These are phyloP conservation scores for Hypoxylon perforatum DNA, from an alignment of 495 filamentous ascomycete species.

Conservation along the genomic window DNA sequence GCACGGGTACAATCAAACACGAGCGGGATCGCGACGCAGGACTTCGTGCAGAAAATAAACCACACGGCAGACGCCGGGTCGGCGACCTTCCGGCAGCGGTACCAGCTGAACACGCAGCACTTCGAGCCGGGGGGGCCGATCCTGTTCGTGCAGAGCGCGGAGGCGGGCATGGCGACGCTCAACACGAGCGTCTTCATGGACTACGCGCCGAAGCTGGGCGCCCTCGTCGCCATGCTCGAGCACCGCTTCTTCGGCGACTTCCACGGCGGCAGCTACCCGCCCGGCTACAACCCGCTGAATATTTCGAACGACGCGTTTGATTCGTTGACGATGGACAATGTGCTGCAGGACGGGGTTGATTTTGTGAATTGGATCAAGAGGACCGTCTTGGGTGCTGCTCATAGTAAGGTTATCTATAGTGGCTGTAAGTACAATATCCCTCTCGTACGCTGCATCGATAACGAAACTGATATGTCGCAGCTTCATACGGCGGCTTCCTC, in stretches of 20 bases:
- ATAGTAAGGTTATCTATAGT: conserved; percentile 32
- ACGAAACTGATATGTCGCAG: conserved; percentile 15
- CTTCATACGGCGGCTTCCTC: conserved; percentile 43
- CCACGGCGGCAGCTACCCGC: conserved; percentile 29
- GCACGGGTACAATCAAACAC: conserved; percentile 25
- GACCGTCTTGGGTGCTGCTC: conserved; percentile 19
- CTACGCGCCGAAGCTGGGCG: conserved; percentile 36
- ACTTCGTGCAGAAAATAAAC: conserved; percentile 38
- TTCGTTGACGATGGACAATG: conserved; percentile 33
- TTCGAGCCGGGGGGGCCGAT: conserved; percentile 41
- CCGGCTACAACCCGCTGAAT: conserved; percentile 27
- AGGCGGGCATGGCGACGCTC: conserved; percentile 31
- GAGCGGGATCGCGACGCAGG: conserved; percentile 20
- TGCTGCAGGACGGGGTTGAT: conserved; percentile 32
- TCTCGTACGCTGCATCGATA: no score
- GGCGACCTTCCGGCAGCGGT: conserved; percentile 37
- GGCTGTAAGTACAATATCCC: conserved; percentile 10
- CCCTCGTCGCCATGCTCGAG: conserved; percentile 37
- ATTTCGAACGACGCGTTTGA: conserved; percentile 16
- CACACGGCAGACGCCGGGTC: conserved; percentile 20
- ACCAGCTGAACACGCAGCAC: conserved; percentile 28
- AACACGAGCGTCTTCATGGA: conserved; percentile 37
- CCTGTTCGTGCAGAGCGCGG: conserved; percentile 40
- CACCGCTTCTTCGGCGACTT: conserved; percentile 38
- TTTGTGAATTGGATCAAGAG: conserved; percentile 40